These are phyloP conservation scores for Cyclocybe cylindracea DNA, from an alignment of 768 basidiomycete species.

Conservation along the genomic window DNA sequence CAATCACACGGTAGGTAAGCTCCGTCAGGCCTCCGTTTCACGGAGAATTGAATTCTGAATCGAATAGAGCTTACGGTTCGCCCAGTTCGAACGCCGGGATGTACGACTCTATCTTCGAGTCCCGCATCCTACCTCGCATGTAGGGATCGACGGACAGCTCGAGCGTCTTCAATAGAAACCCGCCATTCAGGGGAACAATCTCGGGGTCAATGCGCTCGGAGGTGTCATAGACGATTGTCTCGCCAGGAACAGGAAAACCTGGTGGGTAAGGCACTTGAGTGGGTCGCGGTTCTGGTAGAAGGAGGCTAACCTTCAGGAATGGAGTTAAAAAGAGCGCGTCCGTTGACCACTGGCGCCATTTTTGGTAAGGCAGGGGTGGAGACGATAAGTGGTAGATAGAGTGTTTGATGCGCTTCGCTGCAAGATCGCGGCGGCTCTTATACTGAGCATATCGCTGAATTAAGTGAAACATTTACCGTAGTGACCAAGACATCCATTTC, in stretches of 20 bases:
- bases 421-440: too few species aligned
- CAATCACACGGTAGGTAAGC: background rate
- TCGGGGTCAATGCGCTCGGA: constrained; percentile 51
- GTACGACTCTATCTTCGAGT: constrained; percentile 26
- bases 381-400: too few species aligned
- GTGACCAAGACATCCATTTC: too few species aligned
- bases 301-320: background rate
- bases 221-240: constrained; percentile 46
- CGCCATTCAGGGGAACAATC: constrained; percentile 42
- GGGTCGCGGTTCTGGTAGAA: background rate
- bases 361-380: background rate
- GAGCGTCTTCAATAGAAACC: constrained; percentile 51
- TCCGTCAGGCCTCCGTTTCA: background rate
- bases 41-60: background rate
- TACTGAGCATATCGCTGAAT: too few species aligned
- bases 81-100: constrained; percentile 30
- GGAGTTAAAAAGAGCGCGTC: background rate
- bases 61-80: constrained; percentile 31
- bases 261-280: background rate
- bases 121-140: constrained; percentile 40
- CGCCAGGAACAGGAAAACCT: background rate
- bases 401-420: too few species aligned
- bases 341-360: constrained; percentile 1
- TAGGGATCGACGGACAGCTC: constrained; percentile 46
- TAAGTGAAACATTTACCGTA: too few species aligned